Evolutionary conservation across 495 filamentous ascomycete genomes (phyloP), one percentile per base, ranked within the genome.

Genomic region (Penicillium cosmopolitanum): DNA sequence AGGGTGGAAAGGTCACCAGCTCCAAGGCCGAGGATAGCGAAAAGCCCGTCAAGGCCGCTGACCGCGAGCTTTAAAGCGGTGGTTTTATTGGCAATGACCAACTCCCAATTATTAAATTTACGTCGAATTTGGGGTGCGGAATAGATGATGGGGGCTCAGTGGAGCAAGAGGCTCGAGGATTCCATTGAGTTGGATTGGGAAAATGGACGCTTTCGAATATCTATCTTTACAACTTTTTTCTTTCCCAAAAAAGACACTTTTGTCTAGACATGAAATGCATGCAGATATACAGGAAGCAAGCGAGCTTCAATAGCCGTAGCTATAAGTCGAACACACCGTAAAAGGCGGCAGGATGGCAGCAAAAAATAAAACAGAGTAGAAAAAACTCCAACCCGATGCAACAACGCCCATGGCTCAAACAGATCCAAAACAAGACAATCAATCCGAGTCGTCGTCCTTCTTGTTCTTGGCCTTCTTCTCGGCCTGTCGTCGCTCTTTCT

Each of bases 1-100:
- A 83, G 67, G 81, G 84, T 51, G 80, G 82, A 46, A 82, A 86
- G 73, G 83, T 84, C 63, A 75, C 73, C 23, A 70, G 73, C 51
- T 55, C 58, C 54, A 82, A 82, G 75, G 64, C 64, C 15, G 73
- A 82, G 66, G 81, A 86, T 67, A 73, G 67, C 58, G 80, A 82
- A 18, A 82, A 77, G 68, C 79, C 82, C 16, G 63, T 80, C 57
- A 84, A 83, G 68, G 83, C 83, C 38, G 75, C 78, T 36, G 85
- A 85, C 64, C 79, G 85, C 63, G 83, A 87, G 71, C 72, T 87
- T 62, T 87, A 76, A 70, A 16, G 5, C 15, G 42, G 42, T 31
- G 5, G 28, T 31, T 18, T 19, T 7, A 18, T 18, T 19, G 42
- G 42, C 6, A 15, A 44, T 44, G 16, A 7, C 42, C n/a, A 16